Conservation (phyloP, 495 filamentous ascomycete species). For the Ascodesmis nigricans region DNA sequence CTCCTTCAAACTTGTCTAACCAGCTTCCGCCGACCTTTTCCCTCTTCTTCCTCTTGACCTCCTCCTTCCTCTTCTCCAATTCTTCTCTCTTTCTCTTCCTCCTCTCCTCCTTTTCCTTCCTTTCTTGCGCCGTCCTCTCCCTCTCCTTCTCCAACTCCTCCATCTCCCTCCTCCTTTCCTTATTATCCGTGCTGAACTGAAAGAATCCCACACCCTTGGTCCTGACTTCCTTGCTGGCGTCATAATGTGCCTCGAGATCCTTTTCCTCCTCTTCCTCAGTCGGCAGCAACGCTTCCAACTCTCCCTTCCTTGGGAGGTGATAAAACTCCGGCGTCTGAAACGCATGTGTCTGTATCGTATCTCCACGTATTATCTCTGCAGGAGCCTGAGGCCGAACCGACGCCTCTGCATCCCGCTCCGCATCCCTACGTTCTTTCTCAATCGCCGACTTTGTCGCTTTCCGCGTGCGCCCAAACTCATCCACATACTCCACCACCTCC, state of each 20-base stretch:
- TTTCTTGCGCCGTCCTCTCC: slow-evolving; percentile 41
- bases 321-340: slow-evolving; percentile 35
- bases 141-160: slow-evolving; percentile 42
- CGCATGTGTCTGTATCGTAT: slow-evolving; percentile 55
- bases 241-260: slow-evolving; percentile 59
- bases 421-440: slow-evolving; percentile 30
- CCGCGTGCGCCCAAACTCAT: slow-evolving; percentile 71
- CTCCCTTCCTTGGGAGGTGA: slow-evolving; percentile 3
- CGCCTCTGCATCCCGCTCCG: slow-evolving; percentile 22
- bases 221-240: slow-evolving; percentile 58
- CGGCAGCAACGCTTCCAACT: slow-evolving; percentile 5
- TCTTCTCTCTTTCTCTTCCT: slow-evolving; percentile 30
- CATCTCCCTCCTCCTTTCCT: slow-evolving; percentile 50
- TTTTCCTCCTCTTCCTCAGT: slow-evolving; percentile 34
- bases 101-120: slow-evolving; percentile 29
- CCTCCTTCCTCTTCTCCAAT: slow-evolving; percentile 32
- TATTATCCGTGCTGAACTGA: slow-evolving; percentile 52
- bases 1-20: slow-evolving; percentile 52
- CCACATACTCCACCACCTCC: slow-evolving; percentile 56
- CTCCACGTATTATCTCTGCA: slow-evolving; percentile 54
- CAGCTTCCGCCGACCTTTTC: slow-evolving; percentile 35
- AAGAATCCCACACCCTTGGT: slow-evolving; percentile 84
- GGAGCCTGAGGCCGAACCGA: slow-evolving; percentile 35
- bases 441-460: slow-evolving; percentile 42
- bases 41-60: slow-evolving; percentile 31